Conservation (phyloP, 2,329 filamentous ascomycete species). For the Knoxdaviesia proteae region DNA sequence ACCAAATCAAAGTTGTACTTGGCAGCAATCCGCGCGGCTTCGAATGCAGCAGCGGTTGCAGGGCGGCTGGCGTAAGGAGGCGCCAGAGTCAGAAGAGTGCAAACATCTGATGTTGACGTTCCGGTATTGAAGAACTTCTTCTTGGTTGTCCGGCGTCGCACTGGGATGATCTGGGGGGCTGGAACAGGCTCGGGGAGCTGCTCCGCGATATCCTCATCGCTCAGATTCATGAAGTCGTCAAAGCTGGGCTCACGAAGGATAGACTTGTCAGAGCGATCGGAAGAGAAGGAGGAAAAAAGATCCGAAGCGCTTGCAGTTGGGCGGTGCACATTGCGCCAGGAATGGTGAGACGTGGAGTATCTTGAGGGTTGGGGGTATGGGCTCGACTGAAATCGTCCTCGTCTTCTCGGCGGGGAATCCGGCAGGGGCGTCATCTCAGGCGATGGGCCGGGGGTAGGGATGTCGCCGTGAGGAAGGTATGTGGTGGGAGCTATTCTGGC, state of each 20-base stretch:
- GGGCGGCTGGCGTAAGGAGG: slow-evolving; percentile 22
- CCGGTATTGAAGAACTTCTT: too few relatives aligned
- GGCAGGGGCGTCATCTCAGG: slow-evolving; percentile 12
- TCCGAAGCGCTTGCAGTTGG: too few relatives aligned
- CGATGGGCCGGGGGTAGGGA: slow-evolving; percentile 14
- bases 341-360: too few relatives aligned
- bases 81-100: slow-evolving; percentile 20
- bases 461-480: slow-evolving; percentile 7
- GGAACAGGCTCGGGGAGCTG: slow-evolving; percentile 5
- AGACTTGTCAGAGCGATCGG: slow-evolving; percentile 2
- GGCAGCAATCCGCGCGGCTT: slow-evolving; percentile 32
- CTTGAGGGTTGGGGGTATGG: neutral
- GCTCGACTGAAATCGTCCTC: neutral
- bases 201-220: slow-evolving; percentile 38
- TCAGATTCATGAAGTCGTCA: slow-evolving; percentile 30
- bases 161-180: too few relatives aligned
- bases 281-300: neutral
- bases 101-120: slow-evolving; percentile 3
- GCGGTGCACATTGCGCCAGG: too few relatives aligned
- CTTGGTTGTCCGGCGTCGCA: too few relatives aligned
- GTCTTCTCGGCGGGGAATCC: slow-evolving; percentile 2
- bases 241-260: slow-evolving; percentile 29
- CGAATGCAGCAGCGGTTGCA: slow-evolving; percentile 27
- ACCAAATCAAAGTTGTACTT: slow-evolving; percentile 36
- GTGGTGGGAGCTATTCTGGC: slow-evolving; percentile 11